Percentiles rank a stretch among this genome's conserved stretches.
phyloP scores from a whole-genome alignment of 352 stramenopile species.

The Phytophthora pseudosyringae region DNA sequence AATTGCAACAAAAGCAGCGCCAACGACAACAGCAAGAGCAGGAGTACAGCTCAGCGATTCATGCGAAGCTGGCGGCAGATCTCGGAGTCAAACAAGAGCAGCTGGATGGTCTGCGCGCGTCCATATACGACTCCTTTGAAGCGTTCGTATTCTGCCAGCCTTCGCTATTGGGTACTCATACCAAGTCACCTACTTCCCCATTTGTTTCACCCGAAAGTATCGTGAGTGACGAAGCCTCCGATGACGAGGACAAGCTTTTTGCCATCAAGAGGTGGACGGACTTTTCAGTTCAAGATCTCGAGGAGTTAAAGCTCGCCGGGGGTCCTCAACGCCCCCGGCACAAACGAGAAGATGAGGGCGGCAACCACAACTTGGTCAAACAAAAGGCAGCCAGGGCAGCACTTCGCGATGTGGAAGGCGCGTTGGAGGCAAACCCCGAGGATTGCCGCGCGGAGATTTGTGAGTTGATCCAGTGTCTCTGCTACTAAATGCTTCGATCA shows the following conservation, averaged over 20 bases:
- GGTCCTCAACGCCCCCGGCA: background rate
- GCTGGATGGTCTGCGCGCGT: slow-evolving; percentile 62
- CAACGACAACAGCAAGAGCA: slow-evolving; percentile 26
- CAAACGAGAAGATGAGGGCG: background rate
- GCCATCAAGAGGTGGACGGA: slow-evolving; percentile 53
- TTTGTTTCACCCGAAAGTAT: background rate
- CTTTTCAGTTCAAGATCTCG: slow-evolving; percentile 53
- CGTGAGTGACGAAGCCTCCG: slow-evolving; percentile 1
- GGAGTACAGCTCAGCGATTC: slow-evolving; percentile 8
- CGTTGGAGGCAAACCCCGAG: slow-evolving; percentile 52
- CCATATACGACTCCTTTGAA: slow-evolving; percentile 65
- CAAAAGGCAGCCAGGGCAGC: slow-evolving; percentile 25
- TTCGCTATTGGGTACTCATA: background rate
- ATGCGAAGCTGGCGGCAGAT: slow-evolving; percentile 23
- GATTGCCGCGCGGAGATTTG: slow-evolving; percentile 69
- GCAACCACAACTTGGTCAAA: background rate
- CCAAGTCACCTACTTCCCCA: slow-evolving; percentile 5
- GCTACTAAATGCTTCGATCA: background rate
- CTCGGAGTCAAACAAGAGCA: slow-evolving; percentile 36
- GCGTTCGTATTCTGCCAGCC: slow-evolving; percentile 51
- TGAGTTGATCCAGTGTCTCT: slow-evolving; percentile 49
- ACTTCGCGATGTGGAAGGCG: slow-evolving; percentile 51
- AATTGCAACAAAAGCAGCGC: slow-evolving; percentile 44
- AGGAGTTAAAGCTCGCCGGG: slow-evolving; percentile 35
- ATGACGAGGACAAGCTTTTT: slow-evolving; percentile 21